These are phyloP conservation scores for Gastrolobium villosum DNA, from an alignment of 306 rosid genomes.

Conservation along the genomic window DNA sequence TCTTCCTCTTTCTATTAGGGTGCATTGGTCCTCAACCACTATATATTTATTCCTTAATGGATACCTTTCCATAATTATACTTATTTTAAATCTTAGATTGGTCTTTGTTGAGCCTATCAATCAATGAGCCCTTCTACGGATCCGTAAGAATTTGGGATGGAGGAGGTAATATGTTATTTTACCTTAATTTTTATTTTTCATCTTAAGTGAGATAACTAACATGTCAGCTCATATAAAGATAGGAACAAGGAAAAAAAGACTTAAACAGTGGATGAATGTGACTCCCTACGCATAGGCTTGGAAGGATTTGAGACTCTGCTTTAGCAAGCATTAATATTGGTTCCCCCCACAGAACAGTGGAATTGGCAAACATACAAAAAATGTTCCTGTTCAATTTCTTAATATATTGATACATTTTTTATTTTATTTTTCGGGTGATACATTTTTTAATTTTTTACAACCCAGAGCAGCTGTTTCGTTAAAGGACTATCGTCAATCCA, in stretches of 20 bases:
- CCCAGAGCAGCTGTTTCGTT: conserved; percentile 38
- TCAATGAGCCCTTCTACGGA: no score
- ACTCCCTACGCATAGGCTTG: background rate
- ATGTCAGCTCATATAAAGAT: background rate
- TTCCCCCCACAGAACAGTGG: conserved; percentile 26
- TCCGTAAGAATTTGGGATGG: no score
- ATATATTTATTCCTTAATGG: no score
- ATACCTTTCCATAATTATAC: no score
- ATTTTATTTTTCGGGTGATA: background rate
- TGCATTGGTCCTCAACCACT: no score
- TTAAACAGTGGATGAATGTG: conserved; percentile 15
- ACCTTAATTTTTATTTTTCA: background rate
- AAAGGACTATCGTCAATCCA: conserved; percentile 26
- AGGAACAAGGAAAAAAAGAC: background rate
- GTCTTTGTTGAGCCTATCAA: no score
- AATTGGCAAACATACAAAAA: conserved; percentile 21
- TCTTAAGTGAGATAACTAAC: background rate
- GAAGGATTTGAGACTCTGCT: conserved; percentile 2
- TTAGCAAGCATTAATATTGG: background rate
- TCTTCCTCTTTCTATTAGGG: no score
- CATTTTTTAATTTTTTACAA: background rate
- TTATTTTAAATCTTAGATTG: no score
- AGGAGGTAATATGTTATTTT: no score
- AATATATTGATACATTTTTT: background rate
- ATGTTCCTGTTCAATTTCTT: conserved; percentile 16